phyloP scores from a whole-genome alignment of 2,329 filamentous ascomycete genomes.

The Fusarium annulatum region DNA sequence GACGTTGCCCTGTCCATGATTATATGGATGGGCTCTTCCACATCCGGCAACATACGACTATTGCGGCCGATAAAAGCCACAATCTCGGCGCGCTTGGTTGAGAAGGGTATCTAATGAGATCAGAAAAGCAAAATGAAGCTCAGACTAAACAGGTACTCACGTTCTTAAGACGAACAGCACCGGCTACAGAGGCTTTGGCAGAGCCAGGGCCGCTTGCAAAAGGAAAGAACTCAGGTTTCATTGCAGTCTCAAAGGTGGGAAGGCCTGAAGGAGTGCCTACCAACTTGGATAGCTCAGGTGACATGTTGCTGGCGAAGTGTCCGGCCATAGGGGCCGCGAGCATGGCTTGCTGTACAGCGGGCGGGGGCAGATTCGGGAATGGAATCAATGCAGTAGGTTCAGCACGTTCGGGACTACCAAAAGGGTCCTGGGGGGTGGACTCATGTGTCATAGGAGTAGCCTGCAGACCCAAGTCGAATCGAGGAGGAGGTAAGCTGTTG shows the following conservation, averaged over 20 bases:
- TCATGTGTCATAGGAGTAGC: background rate
- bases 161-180: slow-evolving; percentile 63
- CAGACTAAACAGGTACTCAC: slow-evolving; percentile 50
- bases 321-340: slow-evolving; percentile 3
- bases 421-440: slow-evolving; percentile 28
- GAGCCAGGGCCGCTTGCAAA: slow-evolving; percentile 56
- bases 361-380: slow-evolving; percentile 14
- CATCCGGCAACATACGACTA: slow-evolving; percentile 64
- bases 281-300: slow-evolving; percentile 52
- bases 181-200: slow-evolving; percentile 48
- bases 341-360: slow-evolving; percentile 30
- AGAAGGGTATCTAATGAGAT: slow-evolving; percentile 65
- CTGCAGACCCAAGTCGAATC: slow-evolving; percentile 48
- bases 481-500: slow-evolving; percentile 51
- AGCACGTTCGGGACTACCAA: slow-evolving; percentile 13
- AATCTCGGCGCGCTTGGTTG: slow-evolving; percentile 63
- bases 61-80: slow-evolving; percentile 70
- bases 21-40: slow-evolving; percentile 68
- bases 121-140: background rate
- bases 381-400: slow-evolving; percentile 13
- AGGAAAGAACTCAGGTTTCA: slow-evolving; percentile 57
- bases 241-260: slow-evolving; percentile 50
- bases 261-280: slow-evolving; percentile 48
- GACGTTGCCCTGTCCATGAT: slow-evolving; percentile 72
- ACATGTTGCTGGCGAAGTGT: slow-evolving; percentile 47